Base-by-base conservation (phyloP, 2,329 filamentous ascomycete species). In the Hirsutella minnesotensis region DNA sequence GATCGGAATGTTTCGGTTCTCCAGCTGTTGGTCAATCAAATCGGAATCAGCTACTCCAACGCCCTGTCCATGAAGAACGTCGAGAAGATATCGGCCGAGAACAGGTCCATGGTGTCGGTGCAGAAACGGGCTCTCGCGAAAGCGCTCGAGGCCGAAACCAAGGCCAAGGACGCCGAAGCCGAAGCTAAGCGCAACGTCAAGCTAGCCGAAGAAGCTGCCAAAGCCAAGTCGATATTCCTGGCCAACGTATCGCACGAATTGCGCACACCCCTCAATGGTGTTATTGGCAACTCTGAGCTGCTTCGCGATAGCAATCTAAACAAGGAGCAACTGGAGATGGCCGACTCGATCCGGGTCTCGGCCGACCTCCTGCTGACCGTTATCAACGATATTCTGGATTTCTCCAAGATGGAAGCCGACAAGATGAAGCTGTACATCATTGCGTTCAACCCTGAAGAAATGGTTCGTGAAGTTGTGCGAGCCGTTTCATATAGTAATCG, bases 361-460 rank as follows among this genome's bases (percentile, higher is more conserved):
- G 87, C 86, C 0, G 88, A 95, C 56, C 79, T 92, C 15, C 66
- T 95, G 13, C 69, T 95, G 21, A 92, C 88, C 0, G 86, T 95
- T 39, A 95, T 95, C 65, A 95, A 95, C 56, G 90, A 96, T 56
- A 95, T 95, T 42, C 70, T 95, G 4, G 90, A 96, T 62, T 94
- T 95, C 58, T 95, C 88, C 22, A 94, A 94, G 61, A 87, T 92
- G 67, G 87, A 94, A 59, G 86, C 84, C 3, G 86, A 89, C 52
- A 83, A 87, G 59, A 81, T 94, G 67, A 87, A 92, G 57, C 75
- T 89, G 1, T 86, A 86, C 56, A 73, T 81, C 46, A 80, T 79
- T 43, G 76, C 77, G 8, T 82, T 82, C 61, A 81, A 79, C 49
- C 76, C 79, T 0, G 72, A 76, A 50, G 77, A 81, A 55, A 79